Evolutionary conservation across 345 rosid species (phyloP).

Genomic region (Euphorbia lathyris): DNA sequence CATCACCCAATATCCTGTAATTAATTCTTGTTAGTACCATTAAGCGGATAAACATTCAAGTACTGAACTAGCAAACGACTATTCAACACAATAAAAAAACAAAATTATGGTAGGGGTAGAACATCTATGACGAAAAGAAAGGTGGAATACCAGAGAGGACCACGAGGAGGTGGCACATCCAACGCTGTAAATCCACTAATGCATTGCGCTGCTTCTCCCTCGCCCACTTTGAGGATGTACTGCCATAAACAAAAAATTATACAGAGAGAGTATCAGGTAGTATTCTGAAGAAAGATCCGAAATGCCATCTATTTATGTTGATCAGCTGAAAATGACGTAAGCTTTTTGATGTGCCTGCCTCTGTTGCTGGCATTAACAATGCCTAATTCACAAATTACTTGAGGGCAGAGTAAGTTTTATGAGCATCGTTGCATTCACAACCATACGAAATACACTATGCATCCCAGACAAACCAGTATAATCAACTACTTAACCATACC

Average conservation of each 20-base stretch:
- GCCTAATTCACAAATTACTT: no score
- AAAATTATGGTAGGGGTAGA: neutral
- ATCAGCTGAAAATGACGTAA: neutral
- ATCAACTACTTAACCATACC: constrained; percentile 32
- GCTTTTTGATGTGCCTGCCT: neutral
- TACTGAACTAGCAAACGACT: neutral
- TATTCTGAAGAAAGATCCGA: neutral
- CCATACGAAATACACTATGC: neutral
- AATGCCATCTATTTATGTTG: neutral
- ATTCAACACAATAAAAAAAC: neutral
- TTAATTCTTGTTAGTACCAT: neutral
- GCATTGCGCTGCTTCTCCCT: constrained; percentile 76
- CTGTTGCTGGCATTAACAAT: neutral
- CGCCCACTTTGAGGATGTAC: constrained; percentile 87
- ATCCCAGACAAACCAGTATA: neutral
- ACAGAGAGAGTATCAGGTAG: neutral
- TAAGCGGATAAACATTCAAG: neutral
- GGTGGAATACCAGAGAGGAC: constrained; percentile 76
- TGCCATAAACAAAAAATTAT: constrained; percentile 21
- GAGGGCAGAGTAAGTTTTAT: neutral
- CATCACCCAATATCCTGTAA: constrained; percentile 83
- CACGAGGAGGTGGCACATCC: constrained; percentile 86
- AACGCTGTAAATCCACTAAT: constrained; percentile 81
- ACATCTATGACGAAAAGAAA: neutral
- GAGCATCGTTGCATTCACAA: neutral